These are phyloP conservation scores for Atalantia buxifolia DNA, from an alignment of 345 rosid genomes.

Conservation along the genomic window DNA sequence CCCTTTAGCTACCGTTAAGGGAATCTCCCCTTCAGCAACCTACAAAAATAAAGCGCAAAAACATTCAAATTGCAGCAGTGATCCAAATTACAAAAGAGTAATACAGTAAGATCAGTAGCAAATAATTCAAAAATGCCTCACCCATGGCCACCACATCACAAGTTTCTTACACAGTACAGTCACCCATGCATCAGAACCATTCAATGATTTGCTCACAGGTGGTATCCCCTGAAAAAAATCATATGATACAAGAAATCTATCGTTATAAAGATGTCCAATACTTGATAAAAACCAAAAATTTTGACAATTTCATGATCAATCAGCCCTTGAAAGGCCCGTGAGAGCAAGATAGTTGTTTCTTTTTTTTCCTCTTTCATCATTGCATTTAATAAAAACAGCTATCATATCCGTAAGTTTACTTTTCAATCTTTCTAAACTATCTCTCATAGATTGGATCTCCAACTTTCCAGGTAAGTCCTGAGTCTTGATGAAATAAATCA, in stretches of 20 bases:
- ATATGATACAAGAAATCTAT: not conserved
- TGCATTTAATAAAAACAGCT: not conserved
- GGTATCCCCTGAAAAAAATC: conserved; percentile 57
- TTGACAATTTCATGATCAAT: not conserved
- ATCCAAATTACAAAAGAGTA: not conserved
- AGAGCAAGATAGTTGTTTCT: not conserved
- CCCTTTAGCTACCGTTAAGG: conserved; percentile 59
- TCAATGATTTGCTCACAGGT: conserved; percentile 56
- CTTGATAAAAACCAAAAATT: not conserved
- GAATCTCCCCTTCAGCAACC: conserved; percentile 84
- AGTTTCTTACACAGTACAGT: conserved; percentile 77
- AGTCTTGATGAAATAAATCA: not conserved
- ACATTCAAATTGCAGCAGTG: not conserved
- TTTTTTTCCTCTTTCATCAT: not conserved
- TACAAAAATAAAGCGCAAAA: conserved; percentile 18
- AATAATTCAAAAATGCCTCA: conserved; percentile 23
- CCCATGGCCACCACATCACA: conserved; percentile 81
- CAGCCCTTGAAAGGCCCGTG: not conserved
- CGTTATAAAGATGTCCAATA: not conserved
- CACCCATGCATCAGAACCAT: conserved; percentile 66
- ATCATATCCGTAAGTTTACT: no score
- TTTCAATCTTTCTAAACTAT: not conserved
- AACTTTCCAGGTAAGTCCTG: not conserved
- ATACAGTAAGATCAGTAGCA: conserved; percentile 6
- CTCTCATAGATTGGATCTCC: not conserved